Percentiles rank a stretch among this genome's conserved stretches.
phyloP scores from a whole-genome alignment of 2,329 filamentous ascomycete genomes.

The Sarocladium oryzae region DNA sequence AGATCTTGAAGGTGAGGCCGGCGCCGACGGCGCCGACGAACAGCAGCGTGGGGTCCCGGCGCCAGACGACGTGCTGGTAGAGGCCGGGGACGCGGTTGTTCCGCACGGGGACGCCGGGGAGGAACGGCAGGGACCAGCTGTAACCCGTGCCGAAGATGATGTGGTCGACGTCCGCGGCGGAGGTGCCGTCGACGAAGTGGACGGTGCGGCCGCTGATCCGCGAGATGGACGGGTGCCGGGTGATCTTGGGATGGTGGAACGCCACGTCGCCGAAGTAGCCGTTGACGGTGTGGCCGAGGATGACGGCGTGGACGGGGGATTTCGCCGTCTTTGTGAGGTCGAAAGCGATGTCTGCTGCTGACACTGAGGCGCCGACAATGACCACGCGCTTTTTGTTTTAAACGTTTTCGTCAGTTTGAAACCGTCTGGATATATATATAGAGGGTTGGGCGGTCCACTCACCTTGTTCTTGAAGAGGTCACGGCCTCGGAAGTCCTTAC shows the following conservation, averaged over 20 bases:
- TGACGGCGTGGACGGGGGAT: conserved; percentile 44
- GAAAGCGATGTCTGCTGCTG: conserved; percentile 54
- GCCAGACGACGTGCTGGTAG: conserved; percentile 53
- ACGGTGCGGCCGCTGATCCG: conserved; percentile 41
- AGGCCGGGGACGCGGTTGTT: conserved; percentile 51
- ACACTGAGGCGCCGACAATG: conserved; percentile 58
- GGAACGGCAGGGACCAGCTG: conserved; percentile 56
- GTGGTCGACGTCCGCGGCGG: conserved; percentile 47
- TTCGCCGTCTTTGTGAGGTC: conserved; percentile 40
- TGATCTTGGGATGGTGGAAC: conserved; percentile 51
- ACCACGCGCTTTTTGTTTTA: conserved; percentile 52
- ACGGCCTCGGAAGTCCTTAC: conserved; percentile 45
- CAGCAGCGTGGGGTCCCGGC: conserved; percentile 45
- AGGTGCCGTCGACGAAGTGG: conserved; percentile 49
- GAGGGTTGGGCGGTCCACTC: too few relatives aligned
- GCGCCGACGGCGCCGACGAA: conserved; percentile 53
- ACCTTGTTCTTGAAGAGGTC: conserved; percentile 41
- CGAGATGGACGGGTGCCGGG: conserved; percentile 39
- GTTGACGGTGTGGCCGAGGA: conserved; percentile 39
- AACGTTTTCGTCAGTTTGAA: too few relatives aligned
- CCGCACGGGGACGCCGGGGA: conserved; percentile 42
- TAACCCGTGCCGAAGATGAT: conserved; percentile 64
- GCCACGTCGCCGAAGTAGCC: conserved; percentile 53
- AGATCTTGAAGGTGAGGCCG: conserved; percentile 60
- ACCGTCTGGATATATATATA: too few relatives aligned